phyloP scores from a whole-genome alignment of 2,329 filamentous ascomycete genomes.

The Neopestalotiopsis rosae region DNA sequence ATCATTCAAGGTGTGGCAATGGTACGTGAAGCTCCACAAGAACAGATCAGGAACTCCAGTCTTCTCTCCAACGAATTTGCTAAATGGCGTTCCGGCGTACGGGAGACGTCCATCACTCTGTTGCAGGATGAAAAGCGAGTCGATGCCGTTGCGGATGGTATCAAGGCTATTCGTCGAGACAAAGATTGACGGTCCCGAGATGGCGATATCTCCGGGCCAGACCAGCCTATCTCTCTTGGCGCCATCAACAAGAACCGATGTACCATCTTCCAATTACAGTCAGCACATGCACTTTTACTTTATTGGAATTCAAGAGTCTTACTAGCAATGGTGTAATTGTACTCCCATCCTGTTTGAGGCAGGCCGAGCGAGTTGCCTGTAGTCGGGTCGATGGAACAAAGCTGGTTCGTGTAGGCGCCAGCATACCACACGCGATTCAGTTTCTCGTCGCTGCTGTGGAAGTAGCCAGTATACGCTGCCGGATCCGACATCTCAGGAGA shows the following conservation, averaged over 20 bases:
- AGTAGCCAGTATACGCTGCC: constrained; percentile 11
- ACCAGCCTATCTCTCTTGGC: constrained; percentile 17
- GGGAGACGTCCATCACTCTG: constrained; percentile 11
- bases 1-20: constrained; percentile 16
- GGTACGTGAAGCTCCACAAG: constrained; percentile 16
- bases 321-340: constrained; percentile 13
- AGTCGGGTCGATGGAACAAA: constrained; percentile 12
- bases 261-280: neutral
- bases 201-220: constrained; percentile 17
- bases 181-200: constrained; percentile 16
- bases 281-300: neutral
- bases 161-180: constrained; percentile 13
- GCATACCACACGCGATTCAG: constrained; percentile 14
- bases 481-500: constrained; percentile 10
- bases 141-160: constrained; percentile 11
- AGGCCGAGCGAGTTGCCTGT: constrained; percentile 8
- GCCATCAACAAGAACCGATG: constrained; percentile 17
- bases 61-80: neutral
- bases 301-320: neutral
- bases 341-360: constrained; percentile 2
- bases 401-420: constrained; percentile 14
- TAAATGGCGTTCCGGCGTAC: constrained; percentile 9
- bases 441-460: constrained; percentile 12
- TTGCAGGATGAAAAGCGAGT: constrained; percentile 7
- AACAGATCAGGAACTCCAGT: neutral